Percentiles rank a stretch among this genome's conserved stretches.
Evolutionary conservation across 345 rosid species (phyloP).

Genomic region (Litchi chinensis): DNA sequence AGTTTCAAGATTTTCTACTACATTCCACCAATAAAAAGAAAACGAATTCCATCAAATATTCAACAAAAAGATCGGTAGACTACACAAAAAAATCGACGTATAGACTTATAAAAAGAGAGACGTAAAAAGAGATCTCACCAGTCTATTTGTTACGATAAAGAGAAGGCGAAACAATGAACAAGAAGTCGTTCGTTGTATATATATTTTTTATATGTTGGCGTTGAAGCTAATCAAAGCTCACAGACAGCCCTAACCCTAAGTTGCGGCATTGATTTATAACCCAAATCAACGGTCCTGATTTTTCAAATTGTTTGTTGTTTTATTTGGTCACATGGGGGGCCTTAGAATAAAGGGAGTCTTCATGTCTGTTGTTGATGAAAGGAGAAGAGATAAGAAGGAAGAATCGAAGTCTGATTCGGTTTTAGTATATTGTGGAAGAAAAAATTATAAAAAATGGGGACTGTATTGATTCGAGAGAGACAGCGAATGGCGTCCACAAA

Average conservation of each 20-base stretch:
- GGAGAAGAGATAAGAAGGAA: too few species aligned
- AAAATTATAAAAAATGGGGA: background rate
- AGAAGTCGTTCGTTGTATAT: too few species aligned
- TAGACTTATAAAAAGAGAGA: too few species aligned
- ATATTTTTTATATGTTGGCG: background rate
- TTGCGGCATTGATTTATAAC: background rate
- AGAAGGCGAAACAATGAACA: background rate
- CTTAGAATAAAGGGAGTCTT: background rate
- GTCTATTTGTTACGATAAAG: conserved; percentile 12
- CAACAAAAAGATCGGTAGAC: background rate
- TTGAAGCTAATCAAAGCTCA: conserved; percentile 7
- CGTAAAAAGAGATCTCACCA: conserved; percentile 1
- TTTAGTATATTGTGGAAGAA: too few species aligned
- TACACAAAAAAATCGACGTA: too few species aligned
- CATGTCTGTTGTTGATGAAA: background rate
- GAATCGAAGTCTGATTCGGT: too few species aligned
- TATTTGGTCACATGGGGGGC: background rate
- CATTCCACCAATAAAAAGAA: background rate
- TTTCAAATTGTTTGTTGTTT: background rate
- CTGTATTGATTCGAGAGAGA: too few species aligned
- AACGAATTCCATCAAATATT: background rate
- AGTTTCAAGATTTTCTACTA: background rate
- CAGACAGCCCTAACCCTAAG: conserved; percentile 3
- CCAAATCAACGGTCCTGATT: conserved; percentile 14
- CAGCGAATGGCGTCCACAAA: background rate